These are phyloP conservation scores for Lipomyces orientalis DNA, from an alignment of 805 yeast genomes.

Conservation along the genomic window DNA sequence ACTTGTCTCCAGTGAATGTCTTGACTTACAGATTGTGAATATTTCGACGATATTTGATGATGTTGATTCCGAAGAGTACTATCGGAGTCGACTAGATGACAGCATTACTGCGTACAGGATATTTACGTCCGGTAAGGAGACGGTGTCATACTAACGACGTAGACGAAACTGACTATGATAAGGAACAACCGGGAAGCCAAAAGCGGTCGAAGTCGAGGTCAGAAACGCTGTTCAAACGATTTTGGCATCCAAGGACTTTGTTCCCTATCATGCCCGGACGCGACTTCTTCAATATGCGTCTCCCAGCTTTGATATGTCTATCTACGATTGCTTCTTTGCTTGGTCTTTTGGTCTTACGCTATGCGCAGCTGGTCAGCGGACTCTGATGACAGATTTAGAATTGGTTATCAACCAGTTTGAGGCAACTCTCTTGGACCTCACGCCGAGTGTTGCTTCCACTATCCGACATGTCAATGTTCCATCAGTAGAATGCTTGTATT, in stretches of 20 bases:
- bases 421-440: slow-evolving; percentile 37
- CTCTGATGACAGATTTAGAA: slow-evolving; percentile 30
- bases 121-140: slow-evolving; percentile 35
- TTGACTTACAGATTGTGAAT: slow-evolving; percentile 8
- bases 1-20: background rate
- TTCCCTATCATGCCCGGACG: slow-evolving; percentile 18
- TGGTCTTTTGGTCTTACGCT: slow-evolving; percentile 38
- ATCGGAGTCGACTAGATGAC: background rate
- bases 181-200: slow-evolving; percentile 38
- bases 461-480: slow-evolving; percentile 30
- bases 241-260: slow-evolving; percentile 21
- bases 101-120: slow-evolving; percentile 34
- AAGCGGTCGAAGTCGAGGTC: slow-evolving; percentile 36
- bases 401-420: slow-evolving; percentile 18
- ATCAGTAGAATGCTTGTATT: slow-evolving; percentile 33
- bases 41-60: slow-evolving; percentile 7
- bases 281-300: slow-evolving; percentile 37
- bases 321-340: slow-evolving; percentile 37
- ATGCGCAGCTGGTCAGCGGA: slow-evolving; percentile 30
- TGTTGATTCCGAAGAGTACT: background rate
- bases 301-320: slow-evolving; percentile 38
- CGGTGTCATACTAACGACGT: background rate
- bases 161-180: slow-evolving; percentile 1
- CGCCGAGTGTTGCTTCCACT: slow-evolving; percentile 39
- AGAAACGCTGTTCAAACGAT: slow-evolving; percentile 34